Evolutionary conservation across 2,329 filamentous ascomycete species (phyloP), one percentile per base, ranked within the genome.

Genomic region (Fusarium goolgardi): DNA sequence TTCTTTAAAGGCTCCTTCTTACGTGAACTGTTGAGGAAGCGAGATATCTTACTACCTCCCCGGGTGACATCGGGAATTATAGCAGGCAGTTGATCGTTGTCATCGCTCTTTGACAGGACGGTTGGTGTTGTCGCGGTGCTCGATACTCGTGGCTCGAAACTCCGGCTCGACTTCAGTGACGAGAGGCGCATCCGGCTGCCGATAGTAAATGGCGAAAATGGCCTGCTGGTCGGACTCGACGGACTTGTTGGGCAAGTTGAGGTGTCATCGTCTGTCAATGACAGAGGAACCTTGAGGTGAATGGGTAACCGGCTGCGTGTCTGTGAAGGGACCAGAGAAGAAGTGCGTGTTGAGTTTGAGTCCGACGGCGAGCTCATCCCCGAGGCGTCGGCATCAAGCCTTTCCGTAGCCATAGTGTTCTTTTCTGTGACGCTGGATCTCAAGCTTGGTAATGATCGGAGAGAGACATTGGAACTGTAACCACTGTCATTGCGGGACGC

Each of bases 401-500:
- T 73, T 34, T 71, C 71, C 8, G 63, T 51, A 27, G 63, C 54
- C 56, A 65, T 74, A 23, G 58, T 70, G 43, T 62, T 63, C 31
- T 63, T 59, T 16, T 72, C 72, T 29, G 59, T 70, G 29, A 59
- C 63, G 16, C 63, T 62, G 25, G 71, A 70, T 45, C 63, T 72
- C 47, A 72, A 77, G 54, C 75, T 78, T 27, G 74, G 75, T n/a
- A 85, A 80, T 1, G 86, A 88, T 39, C 84, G 81, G 20, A 88
- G 74, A 15, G 87, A 89, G 6, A 85, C 78, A 69, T 84, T 88
- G 10, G 86, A 89, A 70, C 86, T 86, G 70, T 89, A 90, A 18
- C 86, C 86, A 27, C 86, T 89, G 70, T 89, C 87, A 39, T 85
- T 82, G 64, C 88, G 88, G 32, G 83, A 81, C n/a, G 86, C 76